Conservation (phyloP, 805 yeast species). For the Wickerhamomyces hampshirensis region DNA sequence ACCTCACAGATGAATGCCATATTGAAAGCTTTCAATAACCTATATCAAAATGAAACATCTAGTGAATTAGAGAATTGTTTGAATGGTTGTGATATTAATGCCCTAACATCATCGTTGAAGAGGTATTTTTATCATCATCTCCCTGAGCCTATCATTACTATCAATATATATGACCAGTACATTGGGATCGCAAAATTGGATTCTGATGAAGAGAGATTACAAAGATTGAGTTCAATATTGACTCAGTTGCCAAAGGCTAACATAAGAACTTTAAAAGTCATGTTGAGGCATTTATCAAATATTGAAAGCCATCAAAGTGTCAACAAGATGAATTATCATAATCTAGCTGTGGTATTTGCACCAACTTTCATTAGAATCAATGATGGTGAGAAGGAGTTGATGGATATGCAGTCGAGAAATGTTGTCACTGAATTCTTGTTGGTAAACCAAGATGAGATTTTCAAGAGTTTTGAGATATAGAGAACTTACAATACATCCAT, state of each 20-base stretch:
- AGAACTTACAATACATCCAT: too few relatives aligned
- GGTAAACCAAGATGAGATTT: conserved; percentile 38
- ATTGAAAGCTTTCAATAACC: conserved; percentile 27
- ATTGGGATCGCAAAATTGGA: conserved; percentile 45
- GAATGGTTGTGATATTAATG: conserved; percentile 66
- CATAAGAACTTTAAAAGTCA: conserved; percentile 44
- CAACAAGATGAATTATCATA: conserved; percentile 80
- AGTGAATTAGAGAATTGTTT: conserved; percentile 32
- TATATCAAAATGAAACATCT: conserved; percentile 28
- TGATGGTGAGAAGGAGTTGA: conserved; percentile 75
- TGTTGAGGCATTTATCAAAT: conserved; percentile 60
- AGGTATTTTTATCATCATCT: conserved; percentile 72
- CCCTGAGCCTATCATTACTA: conserved; percentile 82
- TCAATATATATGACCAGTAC: conserved; percentile 58
- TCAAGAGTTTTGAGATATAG: conserved; percentile 17
- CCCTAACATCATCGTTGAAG: conserved; percentile 81
- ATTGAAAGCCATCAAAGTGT: conserved; percentile 47
- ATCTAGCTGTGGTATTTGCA: conserved; percentile 88
- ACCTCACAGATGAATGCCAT: conserved; percentile 31
- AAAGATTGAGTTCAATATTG: too few relatives aligned
- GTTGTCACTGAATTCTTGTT: conserved; percentile 72
- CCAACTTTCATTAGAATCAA: conserved; percentile 84
- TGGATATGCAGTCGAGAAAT: conserved; percentile 79
- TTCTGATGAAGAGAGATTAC: conserved; percentile 24
- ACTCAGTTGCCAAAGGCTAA: conserved; percentile 67